These are phyloP conservation scores for Apostasia shenzhenica DNA, from an alignment of 106 monocot species.

Conservation along the genomic window DNA sequence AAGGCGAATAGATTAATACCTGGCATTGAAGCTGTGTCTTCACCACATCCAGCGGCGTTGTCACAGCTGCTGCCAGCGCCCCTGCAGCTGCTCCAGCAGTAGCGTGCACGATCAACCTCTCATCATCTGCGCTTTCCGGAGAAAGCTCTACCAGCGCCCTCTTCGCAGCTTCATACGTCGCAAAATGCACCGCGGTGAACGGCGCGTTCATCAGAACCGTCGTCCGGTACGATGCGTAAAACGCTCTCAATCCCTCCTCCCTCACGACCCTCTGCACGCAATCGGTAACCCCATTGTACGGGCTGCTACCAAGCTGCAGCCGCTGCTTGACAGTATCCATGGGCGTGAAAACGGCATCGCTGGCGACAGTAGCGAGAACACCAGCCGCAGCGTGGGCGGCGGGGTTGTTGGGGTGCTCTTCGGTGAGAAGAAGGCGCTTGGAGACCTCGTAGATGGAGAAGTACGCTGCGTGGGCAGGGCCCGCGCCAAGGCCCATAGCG, in stretches of 20 bases:
- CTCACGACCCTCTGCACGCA: conserved; percentile 50
- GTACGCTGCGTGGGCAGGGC: conserved; percentile 78
- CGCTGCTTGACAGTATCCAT: conserved; percentile 94
- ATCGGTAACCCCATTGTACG: conserved; percentile 58
- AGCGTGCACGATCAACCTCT: conserved; percentile 45
- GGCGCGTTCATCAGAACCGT: conserved; percentile 86
- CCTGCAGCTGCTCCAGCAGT: conserved; percentile 66
- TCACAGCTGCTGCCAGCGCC: conserved; percentile 51
- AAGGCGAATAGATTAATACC: conserved; percentile 19
- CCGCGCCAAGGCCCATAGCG: conserved; percentile 77
- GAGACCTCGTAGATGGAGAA: conserved; percentile 70
- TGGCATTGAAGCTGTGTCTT: conserved; percentile 98
- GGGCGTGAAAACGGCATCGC: conserved; percentile 94
- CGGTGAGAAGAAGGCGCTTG: conserved; percentile 36
- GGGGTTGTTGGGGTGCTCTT: conserved; percentile 41
- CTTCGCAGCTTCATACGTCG: conserved; percentile 67
- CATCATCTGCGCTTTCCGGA: conserved; percentile 35
- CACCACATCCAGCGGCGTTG: conserved; percentile 86
- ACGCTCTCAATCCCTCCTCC: conserved; percentile 65
- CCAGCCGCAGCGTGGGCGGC: conserved; percentile 72
- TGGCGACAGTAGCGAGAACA: conserved; percentile 55
- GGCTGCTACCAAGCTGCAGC: conserved; percentile 56
- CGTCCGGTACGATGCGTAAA: conserved; percentile 56
- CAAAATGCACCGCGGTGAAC: conserved; percentile 71
- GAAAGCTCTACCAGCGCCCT: conserved; percentile 30